These are phyloP conservation scores for Pseudonitzschia delicatissima DNA, from an alignment of 108 stramenopile species.

Conservation along the genomic window DNA sequence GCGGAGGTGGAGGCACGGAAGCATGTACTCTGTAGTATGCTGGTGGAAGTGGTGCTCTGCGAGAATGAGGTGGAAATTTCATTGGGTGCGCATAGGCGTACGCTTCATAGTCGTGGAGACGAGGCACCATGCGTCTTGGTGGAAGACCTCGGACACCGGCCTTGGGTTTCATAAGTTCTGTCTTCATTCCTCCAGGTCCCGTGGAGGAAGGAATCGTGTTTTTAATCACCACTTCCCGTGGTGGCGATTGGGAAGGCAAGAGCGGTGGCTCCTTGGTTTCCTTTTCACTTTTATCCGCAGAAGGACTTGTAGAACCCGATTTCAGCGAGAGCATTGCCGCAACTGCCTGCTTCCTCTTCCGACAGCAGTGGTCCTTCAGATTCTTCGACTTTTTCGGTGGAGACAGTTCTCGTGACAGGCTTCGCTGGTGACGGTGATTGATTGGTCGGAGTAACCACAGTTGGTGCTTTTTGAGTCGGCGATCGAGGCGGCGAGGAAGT, in stretches of 20 bases:
- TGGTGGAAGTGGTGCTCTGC: neutral
- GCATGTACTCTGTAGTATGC: slow-evolving; percentile 6
- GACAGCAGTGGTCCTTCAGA: slow-evolving; percentile 15
- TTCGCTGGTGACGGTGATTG: slow-evolving; percentile 1
- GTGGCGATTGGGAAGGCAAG: neutral
- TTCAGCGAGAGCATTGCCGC: slow-evolving; percentile 40
- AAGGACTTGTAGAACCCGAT: neutral
- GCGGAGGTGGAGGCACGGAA: slow-evolving; percentile 1
- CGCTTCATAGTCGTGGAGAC: neutral
- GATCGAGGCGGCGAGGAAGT: neutral
- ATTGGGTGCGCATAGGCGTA: neutral
- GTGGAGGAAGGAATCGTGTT: neutral
- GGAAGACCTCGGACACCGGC: neutral
- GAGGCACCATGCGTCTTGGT: neutral
- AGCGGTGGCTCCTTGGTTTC: neutral
- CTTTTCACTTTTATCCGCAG: neutral
- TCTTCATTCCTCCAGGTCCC: neutral
- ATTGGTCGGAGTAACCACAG: neutral
- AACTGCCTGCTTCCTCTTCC: slow-evolving; percentile 36
- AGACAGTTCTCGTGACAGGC: neutral
- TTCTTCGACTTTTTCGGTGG: slow-evolving; percentile 10
- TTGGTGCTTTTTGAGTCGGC: neutral
- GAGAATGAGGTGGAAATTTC: neutral
- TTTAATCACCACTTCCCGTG: neutral
- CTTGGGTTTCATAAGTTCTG: too few relatives aligned